These are phyloP conservation scores for Potentilla sterilis DNA, from an alignment of 306 rosid genomes.

Conservation along the genomic window DNA sequence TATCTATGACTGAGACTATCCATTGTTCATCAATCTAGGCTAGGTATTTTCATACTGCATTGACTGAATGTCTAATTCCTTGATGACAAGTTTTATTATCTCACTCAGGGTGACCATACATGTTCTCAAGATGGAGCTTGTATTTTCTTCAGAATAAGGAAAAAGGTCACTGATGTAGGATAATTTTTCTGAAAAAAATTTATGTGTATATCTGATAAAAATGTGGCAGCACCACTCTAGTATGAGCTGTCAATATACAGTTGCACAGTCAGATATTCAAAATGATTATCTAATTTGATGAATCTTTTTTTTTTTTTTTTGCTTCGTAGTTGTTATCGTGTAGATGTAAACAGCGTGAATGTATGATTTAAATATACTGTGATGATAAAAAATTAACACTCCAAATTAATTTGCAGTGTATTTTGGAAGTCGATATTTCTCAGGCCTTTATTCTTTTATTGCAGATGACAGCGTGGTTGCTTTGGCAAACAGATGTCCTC, in stretches of 20 bases:
- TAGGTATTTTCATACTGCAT: background rate
- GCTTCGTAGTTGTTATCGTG: background rate
- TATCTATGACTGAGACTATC: background rate
- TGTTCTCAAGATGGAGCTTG: background rate
- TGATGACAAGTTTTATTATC: background rate
- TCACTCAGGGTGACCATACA: background rate
- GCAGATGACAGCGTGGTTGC: slow-evolving; percentile 97
- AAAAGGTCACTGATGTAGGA: background rate
- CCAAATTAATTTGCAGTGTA: background rate
- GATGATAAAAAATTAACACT: background rate
- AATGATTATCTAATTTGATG: no score
- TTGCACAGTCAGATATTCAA: background rate
- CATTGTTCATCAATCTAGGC: background rate
- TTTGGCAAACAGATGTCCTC: slow-evolving; percentile 71
- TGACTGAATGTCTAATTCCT: background rate
- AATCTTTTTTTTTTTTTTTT: background rate
- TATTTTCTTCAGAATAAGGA: background rate
- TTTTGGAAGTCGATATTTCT: background rate
- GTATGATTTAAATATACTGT: background rate
- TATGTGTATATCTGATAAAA: background rate
- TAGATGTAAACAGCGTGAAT: background rate
- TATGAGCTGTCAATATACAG: background rate
- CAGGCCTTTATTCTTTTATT: slow-evolving; percentile 11
- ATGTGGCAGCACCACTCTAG: background rate
- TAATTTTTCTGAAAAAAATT: background rate